Evolutionary conservation across 257 asterid species (phyloP).

Genomic region (Vinca minor): DNA sequence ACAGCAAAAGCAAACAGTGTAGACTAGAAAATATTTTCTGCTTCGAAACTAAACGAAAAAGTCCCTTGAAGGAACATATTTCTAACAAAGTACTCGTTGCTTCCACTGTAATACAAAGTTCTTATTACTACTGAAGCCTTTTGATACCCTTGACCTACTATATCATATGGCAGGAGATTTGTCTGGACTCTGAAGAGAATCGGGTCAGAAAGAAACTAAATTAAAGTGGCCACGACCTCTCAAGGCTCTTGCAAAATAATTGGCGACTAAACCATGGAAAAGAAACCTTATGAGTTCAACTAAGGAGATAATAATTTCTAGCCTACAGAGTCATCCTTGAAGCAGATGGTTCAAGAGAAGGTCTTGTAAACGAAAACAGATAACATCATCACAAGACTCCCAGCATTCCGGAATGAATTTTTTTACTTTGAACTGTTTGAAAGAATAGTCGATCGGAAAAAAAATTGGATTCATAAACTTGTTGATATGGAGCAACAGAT

Average conservation of each 20-base stretch:
- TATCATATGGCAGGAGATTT: background rate
- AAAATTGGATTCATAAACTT: background rate
- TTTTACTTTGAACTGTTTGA: background rate
- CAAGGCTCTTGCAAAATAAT: background rate
- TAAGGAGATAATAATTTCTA: background rate
- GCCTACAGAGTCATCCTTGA: background rate
- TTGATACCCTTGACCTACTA: background rate
- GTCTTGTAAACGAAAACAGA: slow-evolving; percentile 4
- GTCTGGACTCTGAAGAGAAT: background rate
- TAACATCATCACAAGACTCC: background rate
- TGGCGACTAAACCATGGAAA: background rate
- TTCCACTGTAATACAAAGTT: too few relatives aligned
- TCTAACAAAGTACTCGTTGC: too few relatives aligned
- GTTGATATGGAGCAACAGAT: background rate
- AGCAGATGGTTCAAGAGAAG: background rate
- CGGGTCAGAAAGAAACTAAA: background rate
- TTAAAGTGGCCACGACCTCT: background rate
- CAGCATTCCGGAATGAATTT: background rate
- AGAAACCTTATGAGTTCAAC: background rate
- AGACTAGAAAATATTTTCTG: too few relatives aligned
- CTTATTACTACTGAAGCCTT: too few relatives aligned
- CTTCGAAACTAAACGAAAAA: too few relatives aligned
- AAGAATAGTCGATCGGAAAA: background rate
- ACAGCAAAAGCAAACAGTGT: too few relatives aligned
- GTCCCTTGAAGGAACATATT: too few relatives aligned